Evolutionary conservation across 2,329 filamentous ascomycete genomes (phyloP).

Genomic region (Pseudogymnoascus sp.): DNA sequence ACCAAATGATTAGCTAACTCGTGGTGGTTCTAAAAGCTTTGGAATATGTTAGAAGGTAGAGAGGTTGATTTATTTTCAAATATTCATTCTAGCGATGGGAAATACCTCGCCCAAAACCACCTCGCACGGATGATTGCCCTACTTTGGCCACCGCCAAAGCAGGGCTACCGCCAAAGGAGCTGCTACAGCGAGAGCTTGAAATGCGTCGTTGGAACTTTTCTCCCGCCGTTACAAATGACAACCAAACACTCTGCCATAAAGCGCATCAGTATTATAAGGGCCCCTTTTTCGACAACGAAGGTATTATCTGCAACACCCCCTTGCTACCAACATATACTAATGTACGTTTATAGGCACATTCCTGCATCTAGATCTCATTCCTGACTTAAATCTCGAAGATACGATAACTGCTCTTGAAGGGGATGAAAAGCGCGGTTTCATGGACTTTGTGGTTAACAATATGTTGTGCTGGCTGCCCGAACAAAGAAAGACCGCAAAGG

Average conservation of each 20-base stretch:
- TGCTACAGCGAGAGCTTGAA: conserved; percentile 27
- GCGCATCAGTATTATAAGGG: conserved; percentile 29
- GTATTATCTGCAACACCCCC: neutral
- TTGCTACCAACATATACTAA: no score
- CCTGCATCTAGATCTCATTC: no score
- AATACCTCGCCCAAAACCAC: conserved; percentile 32
- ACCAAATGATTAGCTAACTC: neutral
- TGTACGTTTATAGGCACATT: no score
- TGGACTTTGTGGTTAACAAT: no score
- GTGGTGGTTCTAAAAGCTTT: conserved; percentile 11
- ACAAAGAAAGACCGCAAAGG: no score
- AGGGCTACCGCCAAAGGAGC: conserved; percentile 32
- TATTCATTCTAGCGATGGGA: conserved; percentile 6
- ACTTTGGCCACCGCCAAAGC: no score
- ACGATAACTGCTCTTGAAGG: no score
- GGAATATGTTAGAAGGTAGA: conserved; percentile 14
- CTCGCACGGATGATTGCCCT: conserved; percentile 37
- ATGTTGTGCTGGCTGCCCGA: no score
- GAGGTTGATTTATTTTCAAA: conserved; percentile 10
- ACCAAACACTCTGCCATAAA: conserved; percentile 25
- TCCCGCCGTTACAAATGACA: conserved; percentile 21
- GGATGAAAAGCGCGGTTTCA: no score
- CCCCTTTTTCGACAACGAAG: conserved; percentile 29
- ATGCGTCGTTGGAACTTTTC: conserved; percentile 30
- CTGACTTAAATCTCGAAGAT: no score